Evolutionary conservation across 2,329 filamentous ascomycete species (phyloP).

Genomic region (Curvularia hawaiiensis): DNA sequence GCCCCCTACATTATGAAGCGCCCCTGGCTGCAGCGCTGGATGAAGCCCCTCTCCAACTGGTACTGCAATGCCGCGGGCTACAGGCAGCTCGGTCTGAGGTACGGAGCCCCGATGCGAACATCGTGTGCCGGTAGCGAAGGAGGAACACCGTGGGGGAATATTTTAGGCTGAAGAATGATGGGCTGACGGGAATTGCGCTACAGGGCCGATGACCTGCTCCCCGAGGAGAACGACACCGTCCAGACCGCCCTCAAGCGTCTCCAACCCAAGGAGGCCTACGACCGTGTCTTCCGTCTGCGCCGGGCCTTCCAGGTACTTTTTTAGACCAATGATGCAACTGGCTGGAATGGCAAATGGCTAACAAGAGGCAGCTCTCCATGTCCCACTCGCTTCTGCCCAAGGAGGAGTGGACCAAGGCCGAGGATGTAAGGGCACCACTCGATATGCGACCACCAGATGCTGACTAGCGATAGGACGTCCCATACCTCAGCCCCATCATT

Average conservation of each 20-base stretch:
- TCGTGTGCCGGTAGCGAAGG: neutral
- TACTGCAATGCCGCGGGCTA: conserved; percentile 90
- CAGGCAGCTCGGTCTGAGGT: conserved; percentile 90
- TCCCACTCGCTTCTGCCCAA: conserved; percentile 68
- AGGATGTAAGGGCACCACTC: conserved; percentile 58
- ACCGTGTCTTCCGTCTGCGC: conserved; percentile 96
- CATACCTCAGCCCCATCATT: conserved; percentile 71
- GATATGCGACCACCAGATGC: neutral
- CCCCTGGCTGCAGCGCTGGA: conserved; percentile 80
- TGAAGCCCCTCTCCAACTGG: conserved; percentile 85
- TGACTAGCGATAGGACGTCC: conserved; percentile 60
- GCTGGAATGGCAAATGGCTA: conserved; percentile 15
- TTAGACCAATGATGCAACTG: neutral
- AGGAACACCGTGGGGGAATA: neutral
- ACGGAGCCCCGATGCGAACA: conserved; percentile 45
- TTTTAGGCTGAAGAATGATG: conserved; percentile 23
- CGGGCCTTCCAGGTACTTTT: conserved; percentile 81
- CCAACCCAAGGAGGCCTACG: conserved; percentile 86
- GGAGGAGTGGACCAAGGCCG: conserved; percentile 69
- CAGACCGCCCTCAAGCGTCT: conserved; percentile 90
- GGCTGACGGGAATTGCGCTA: conserved; percentile 38
- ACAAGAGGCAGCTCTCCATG: conserved; percentile 62
- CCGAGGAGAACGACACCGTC: conserved; percentile 87
- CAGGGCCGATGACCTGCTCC: conserved; percentile 93
- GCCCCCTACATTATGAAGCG: conserved; percentile 79